Conservation (phyloP, 2,329 filamentous ascomycete genomes). For the Didymellaceae sp. region DNA sequence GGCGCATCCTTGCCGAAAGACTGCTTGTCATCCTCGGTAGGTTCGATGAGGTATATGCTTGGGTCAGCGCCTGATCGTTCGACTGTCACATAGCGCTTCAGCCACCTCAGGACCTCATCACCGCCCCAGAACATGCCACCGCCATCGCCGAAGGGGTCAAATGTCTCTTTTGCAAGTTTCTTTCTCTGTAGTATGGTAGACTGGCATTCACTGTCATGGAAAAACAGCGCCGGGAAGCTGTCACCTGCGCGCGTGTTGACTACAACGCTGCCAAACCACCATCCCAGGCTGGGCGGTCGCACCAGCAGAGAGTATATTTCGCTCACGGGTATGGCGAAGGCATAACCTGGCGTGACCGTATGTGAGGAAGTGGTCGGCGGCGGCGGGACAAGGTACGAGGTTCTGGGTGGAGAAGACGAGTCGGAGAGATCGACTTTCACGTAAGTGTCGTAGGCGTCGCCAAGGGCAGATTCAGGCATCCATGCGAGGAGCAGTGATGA, state of each 20-base stretch:
- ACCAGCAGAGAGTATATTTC: slow-evolving; percentile 91
- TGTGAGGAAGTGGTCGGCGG: slow-evolving; percentile 85
- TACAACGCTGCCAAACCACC: slow-evolving; percentile 97
- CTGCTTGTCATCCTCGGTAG: slow-evolving; percentile 80
- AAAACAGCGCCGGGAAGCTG: slow-evolving; percentile 94
- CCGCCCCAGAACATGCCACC: slow-evolving; percentile 97
- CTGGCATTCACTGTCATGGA: slow-evolving; percentile 96
- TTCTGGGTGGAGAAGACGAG: slow-evolving; percentile 77
- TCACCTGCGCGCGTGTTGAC: slow-evolving; percentile 92
- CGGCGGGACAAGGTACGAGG: slow-evolving; percentile 89
- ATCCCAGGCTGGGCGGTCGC: slow-evolving; percentile 89
- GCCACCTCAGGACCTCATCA: slow-evolving; percentile 91
- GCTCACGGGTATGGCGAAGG: slow-evolving; percentile 88
- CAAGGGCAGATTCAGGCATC: slow-evolving; percentile 88
- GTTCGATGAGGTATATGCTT: slow-evolving; percentile 90
- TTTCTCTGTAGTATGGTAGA: slow-evolving; percentile 95
- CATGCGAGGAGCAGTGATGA: slow-evolving; percentile 87
- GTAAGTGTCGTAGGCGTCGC: slow-evolving; percentile 83
- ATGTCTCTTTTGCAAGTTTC: slow-evolving; percentile 79
- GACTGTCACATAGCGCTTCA: slow-evolving; percentile 81
- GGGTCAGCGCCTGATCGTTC: slow-evolving; percentile 86
- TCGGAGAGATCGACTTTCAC: slow-evolving; percentile 93
- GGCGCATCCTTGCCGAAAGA: slow-evolving; percentile 74
- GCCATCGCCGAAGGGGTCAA: slow-evolving; percentile 85
- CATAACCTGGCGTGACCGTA: slow-evolving; percentile 75